Evolutionary conservation across 1,284 basidiomycete species (phyloP).

Genomic region (Rhodotorula sp.): DNA sequence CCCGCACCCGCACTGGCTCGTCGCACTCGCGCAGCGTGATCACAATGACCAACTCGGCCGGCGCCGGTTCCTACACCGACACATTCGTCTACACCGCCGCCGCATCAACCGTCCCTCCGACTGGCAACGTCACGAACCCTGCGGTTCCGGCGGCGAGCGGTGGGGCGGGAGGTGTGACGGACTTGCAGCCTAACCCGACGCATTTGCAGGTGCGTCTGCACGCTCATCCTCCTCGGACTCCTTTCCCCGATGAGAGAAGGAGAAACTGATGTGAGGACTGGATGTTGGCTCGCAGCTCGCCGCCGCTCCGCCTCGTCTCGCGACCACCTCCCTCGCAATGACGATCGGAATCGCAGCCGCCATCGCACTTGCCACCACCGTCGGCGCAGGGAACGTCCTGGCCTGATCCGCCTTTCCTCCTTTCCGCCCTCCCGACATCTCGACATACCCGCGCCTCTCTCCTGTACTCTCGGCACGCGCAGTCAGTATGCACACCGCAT

Average conservation of each 20-base stretch:
- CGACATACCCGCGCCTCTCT: too few relatives aligned
- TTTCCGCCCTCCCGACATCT: too few relatives aligned
- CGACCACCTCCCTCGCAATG: background rate
- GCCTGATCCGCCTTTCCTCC: too few relatives aligned
- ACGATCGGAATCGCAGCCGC: background rate
- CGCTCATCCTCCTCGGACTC: too few relatives aligned
- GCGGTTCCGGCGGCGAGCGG: background rate
- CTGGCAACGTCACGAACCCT: slow-evolving; percentile 18
- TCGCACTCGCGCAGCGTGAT: background rate
- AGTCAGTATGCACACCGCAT: too few relatives aligned
- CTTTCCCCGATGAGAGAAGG: background rate
- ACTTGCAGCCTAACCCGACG: background rate
- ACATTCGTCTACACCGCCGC: slow-evolving; percentile 21
- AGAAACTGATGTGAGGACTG: background rate
- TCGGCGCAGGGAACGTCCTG: too few relatives aligned
- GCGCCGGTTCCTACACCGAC: slow-evolving; percentile 1
- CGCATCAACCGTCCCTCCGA: slow-evolving; percentile 10
- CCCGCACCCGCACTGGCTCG: too few relatives aligned
- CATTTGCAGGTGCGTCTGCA: slow-evolving; percentile 5
- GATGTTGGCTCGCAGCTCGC: background rate
- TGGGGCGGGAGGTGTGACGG: slow-evolving; percentile 10
- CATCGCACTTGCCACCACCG: too few relatives aligned
- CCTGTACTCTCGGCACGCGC: too few relatives aligned
- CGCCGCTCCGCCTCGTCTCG: background rate
- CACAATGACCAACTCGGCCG: slow-evolving; percentile 5